A percentile compares a stretch with the other conserved stretches of the same genome.
Evolutionary conservation across 768 basidiomycete genomes (phyloP).

Genomic region (Tylopilus sp.): DNA sequence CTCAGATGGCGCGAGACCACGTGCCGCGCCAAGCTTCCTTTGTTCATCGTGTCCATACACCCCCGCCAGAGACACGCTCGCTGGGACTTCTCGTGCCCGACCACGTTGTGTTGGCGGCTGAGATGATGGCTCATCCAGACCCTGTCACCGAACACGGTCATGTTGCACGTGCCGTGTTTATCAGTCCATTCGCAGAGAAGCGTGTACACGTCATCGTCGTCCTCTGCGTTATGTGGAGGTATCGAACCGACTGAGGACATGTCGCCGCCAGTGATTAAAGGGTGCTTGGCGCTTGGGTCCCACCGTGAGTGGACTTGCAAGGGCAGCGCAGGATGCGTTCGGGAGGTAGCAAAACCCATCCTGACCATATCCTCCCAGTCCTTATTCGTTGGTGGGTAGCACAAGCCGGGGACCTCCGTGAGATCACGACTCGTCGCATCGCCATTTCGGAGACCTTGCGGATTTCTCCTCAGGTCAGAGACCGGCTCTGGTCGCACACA

Average conservation of each 20-base stretch:
- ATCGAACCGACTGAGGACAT: background rate
- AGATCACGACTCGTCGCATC: background rate
- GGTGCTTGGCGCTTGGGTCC: background rate
- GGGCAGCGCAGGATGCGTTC: background rate
- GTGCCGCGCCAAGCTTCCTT: constrained; percentile 25
- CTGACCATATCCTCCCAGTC: constrained; percentile 8
- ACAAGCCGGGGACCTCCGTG: background rate
- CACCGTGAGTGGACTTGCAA: background rate
- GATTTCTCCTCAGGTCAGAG: background rate
- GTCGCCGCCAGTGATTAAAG: background rate
- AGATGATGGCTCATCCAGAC: constrained; percentile 26
- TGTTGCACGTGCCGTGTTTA: constrained; percentile 19
- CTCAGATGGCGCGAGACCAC: constrained; percentile 22
- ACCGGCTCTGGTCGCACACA: background rate
- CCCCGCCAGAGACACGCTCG: constrained; percentile 21
- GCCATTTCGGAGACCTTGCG: background rate
- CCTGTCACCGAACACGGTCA: constrained; percentile 14
- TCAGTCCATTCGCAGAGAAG: constrained; percentile 24
- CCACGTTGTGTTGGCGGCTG: constrained; percentile 14
- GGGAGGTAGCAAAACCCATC: background rate
- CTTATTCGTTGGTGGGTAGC: background rate
- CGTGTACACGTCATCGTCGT: constrained; percentile 6
- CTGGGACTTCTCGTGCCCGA: constrained; percentile 16
- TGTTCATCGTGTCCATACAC: constrained; percentile 25
- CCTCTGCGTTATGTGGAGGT: background rate